Conservation (phyloP, 169 alveolate genomes). For the Toxoplasma gondii region DNA sequence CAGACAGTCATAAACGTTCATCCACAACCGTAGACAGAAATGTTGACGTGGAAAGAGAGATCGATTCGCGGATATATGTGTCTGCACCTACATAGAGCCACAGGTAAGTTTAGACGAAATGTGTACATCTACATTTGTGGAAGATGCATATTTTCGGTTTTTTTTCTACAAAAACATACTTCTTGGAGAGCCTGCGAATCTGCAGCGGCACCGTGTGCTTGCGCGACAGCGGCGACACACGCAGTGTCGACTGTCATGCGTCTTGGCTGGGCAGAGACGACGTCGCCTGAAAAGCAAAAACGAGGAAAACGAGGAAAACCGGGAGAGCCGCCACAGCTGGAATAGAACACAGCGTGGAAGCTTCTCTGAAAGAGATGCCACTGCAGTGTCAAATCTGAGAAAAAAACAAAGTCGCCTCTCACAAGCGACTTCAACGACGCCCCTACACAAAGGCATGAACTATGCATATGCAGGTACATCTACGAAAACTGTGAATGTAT, state of each 20-base stretch:
- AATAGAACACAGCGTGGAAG: too few species aligned
- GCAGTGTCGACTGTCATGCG: background rate
- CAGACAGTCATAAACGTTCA: too few species aligned
- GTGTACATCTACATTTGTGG: background rate
- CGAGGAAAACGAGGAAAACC: background rate
- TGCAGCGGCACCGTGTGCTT: background rate
- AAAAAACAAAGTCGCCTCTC: too few species aligned
- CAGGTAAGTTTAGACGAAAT: background rate
- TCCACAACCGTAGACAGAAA: background rate
- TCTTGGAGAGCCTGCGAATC: background rate
- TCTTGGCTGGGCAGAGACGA: background rate
- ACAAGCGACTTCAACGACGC: too few species aligned
- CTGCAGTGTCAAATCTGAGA: too few species aligned
- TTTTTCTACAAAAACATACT: background rate
- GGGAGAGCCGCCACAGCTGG: background rate
- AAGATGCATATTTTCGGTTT: background rate
- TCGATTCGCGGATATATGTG: background rate
- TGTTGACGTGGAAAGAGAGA: background rate
- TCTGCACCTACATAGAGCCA: too few species aligned
- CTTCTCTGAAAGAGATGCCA: too few species aligned
- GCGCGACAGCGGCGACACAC: background rate
- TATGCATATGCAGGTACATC: too few species aligned
- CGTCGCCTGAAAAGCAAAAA: background rate
- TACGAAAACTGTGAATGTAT: too few species aligned
- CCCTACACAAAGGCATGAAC: too few species aligned